These are phyloP conservation scores for Nothophaeocryptopus gaeumannii DNA, from an alignment of 2,329 filamentous ascomycete species.

Conservation along the genomic window DNA sequence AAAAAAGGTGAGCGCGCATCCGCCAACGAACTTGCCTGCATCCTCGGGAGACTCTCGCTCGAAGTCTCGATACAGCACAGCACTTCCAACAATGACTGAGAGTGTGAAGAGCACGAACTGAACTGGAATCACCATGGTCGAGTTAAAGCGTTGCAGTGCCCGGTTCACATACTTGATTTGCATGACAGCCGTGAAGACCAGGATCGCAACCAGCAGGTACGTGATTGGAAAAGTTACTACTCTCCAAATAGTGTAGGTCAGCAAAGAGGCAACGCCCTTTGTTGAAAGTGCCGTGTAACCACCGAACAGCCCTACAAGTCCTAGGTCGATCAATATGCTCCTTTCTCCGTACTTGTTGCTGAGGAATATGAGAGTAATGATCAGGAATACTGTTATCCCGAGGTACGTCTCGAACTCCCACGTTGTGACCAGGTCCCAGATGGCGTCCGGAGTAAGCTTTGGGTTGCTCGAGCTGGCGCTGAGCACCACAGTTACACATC, in stretches of 20 bases:
- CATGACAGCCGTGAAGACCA: slow-evolving; percentile 84
- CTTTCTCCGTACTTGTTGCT: slow-evolving; percentile 81
- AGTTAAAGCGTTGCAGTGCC: slow-evolving; percentile 87
- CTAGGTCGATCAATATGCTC: slow-evolving; percentile 87
- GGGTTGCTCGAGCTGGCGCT: slow-evolving; percentile 87
- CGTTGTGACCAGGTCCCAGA: slow-evolving; percentile 83
- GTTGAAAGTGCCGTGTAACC: slow-evolving; percentile 96
- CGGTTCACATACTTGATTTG: slow-evolving; percentile 96
- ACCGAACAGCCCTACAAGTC: slow-evolving; percentile 91
- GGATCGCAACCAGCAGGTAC: slow-evolving; percentile 75
- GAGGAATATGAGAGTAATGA: slow-evolving; percentile 72
- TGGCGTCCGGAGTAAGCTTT: slow-evolving; percentile 84
- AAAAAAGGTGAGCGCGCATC: slow-evolving; percentile 87
- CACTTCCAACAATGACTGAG: slow-evolving; percentile 91
- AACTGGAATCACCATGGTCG: slow-evolving; percentile 94
- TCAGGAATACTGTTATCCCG: slow-evolving; percentile 70
- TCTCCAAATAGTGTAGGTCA: slow-evolving; percentile 85
- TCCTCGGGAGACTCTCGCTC: slow-evolving; percentile 73
- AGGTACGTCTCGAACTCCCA: slow-evolving; percentile 91
- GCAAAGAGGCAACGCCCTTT: slow-evolving; percentile 91
- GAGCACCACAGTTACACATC: slow-evolving; percentile 87
- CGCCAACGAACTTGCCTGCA: slow-evolving; percentile 80
- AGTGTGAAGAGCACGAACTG: slow-evolving; percentile 97
- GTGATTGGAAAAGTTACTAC: slow-evolving; percentile 90
- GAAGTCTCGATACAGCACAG: slow-evolving; percentile 91